Conservation (phyloP, 371 early-diverging fungal species). For the Mortierella sp. region DNA sequence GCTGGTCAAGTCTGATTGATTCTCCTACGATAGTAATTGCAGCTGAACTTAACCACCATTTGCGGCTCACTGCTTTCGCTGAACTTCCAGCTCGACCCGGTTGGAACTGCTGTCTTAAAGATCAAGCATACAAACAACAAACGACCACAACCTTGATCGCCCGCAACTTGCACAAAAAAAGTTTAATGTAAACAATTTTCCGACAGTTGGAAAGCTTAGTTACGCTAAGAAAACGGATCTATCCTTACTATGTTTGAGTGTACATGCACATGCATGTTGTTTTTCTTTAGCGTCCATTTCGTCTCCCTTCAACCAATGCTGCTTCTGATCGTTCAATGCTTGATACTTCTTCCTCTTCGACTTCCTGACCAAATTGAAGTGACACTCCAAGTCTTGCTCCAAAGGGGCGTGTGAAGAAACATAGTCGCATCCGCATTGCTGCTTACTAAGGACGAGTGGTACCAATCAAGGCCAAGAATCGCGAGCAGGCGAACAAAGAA, state of each 20-base stretch:
- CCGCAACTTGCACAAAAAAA: neutral
- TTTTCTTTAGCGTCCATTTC: neutral
- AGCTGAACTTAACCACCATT: neutral
- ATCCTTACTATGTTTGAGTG: neutral
- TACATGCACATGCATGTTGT: neutral
- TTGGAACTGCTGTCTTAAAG: neutral
- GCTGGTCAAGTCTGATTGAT: neutral
- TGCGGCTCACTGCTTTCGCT: constrained; percentile 4
- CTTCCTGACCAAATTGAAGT: neutral
- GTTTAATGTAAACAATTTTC: constrained; percentile 10
- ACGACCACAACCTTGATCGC: neutral
- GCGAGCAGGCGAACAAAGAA: neutral
- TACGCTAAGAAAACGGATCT: neutral
- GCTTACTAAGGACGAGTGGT: neutral
- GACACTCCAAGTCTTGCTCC: neutral
- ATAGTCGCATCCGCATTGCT: neutral
- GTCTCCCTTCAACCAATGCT: neutral
- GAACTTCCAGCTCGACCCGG: neutral
- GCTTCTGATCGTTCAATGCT: neutral
- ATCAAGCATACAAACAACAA: neutral
- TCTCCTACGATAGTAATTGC: neutral
- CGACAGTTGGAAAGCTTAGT: constrained; percentile 3
- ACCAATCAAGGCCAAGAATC: neutral
- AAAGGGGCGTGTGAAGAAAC: neutral
- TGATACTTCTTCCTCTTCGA: neutral